These are phyloP conservation scores for Parmelia sp. DNA, from an alignment of 495 filamentous ascomycete genomes.

Conservation along the genomic window DNA sequence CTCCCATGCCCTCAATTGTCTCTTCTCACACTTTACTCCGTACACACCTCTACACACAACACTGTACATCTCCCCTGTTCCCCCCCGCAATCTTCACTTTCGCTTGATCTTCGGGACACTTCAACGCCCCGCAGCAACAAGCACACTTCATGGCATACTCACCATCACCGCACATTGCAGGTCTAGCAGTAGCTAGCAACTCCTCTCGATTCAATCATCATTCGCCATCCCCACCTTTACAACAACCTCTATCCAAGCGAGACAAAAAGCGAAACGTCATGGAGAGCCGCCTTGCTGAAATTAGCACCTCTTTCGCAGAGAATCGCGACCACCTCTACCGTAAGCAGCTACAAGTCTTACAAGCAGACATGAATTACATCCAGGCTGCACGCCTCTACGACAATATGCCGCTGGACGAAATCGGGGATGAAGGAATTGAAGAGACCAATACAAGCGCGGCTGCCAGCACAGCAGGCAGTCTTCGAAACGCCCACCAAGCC, in stretches of 20 bases:
- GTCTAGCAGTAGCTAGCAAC: constrained; percentile 9
- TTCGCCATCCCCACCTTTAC: constrained; percentile 25
- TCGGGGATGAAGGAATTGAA: constrained; percentile 57
- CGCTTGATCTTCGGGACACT: not conserved
- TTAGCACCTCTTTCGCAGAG: constrained; percentile 67
- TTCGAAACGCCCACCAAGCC: constrained; percentile 22
- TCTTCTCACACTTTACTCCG: not conserved
- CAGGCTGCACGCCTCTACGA: constrained; percentile 73
- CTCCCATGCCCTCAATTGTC: too few relatives aligned
- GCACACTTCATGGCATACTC: constrained; percentile 27
- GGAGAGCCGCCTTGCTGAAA: constrained; percentile 63
- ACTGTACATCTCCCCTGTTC: not conserved
- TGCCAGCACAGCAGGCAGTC: constrained; percentile 30
- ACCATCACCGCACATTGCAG: constrained; percentile 22
- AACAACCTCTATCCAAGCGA: constrained; percentile 64
- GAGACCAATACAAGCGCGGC: constrained; percentile 55
- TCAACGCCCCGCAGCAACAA: not conserved
- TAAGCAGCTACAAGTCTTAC: constrained; percentile 78
- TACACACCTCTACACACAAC: not conserved
- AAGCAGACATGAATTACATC: constrained; percentile 83
- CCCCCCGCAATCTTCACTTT: not conserved
- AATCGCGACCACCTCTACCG: constrained; percentile 81
- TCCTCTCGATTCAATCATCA: constrained; percentile 22
- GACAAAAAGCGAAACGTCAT: constrained; percentile 81
- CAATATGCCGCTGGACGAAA: constrained; percentile 64